phyloP scores from a whole-genome alignment of 2,329 filamentous ascomycete genomes.

The Chaetomium sp. region DNA sequence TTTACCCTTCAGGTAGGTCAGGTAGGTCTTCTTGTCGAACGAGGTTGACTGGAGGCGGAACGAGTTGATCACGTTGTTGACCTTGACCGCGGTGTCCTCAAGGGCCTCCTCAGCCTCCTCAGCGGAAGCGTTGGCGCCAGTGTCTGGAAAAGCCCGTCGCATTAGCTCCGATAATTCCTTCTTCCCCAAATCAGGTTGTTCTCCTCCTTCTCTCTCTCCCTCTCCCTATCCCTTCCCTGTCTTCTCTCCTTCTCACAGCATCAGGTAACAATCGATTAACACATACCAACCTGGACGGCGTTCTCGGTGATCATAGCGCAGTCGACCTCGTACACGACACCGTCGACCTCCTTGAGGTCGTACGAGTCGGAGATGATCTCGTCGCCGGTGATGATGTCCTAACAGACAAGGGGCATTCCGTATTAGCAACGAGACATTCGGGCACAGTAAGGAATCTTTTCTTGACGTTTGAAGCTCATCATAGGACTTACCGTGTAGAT shows the following conservation, averaged over 20 bases:
- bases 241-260: background rate
- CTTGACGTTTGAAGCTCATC: slow-evolving; percentile 11
- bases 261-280: background rate
- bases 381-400: slow-evolving; percentile 87
- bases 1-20: slow-evolving; percentile 74
- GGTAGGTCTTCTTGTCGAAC: slow-evolving; percentile 86
- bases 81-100: slow-evolving; percentile 64
- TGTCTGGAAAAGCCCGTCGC: slow-evolving; percentile 47
- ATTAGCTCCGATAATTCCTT: background rate
- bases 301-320: slow-evolving; percentile 83
- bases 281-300: slow-evolving; percentile 64
- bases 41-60: slow-evolving; percentile 77
- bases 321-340: slow-evolving; percentile 81
- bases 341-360: slow-evolving; percentile 72
- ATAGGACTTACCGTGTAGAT: slow-evolving; percentile 57
- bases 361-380: slow-evolving; percentile 97
- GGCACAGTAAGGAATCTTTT: slow-evolving; percentile 6
- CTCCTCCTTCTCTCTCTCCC: too few relatives aligned
- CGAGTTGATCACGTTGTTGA: slow-evolving; percentile 89
- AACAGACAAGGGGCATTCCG: slow-evolving; percentile 19
- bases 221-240: too few relatives aligned
- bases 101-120: slow-evolving; percentile 74
- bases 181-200: background rate
- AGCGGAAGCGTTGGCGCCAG: slow-evolving; percentile 92
- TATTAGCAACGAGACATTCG: too few relatives aligned